Conservation (phyloP, 768 basidiomycete genomes). For the Collybiopsis confluens region DNA sequence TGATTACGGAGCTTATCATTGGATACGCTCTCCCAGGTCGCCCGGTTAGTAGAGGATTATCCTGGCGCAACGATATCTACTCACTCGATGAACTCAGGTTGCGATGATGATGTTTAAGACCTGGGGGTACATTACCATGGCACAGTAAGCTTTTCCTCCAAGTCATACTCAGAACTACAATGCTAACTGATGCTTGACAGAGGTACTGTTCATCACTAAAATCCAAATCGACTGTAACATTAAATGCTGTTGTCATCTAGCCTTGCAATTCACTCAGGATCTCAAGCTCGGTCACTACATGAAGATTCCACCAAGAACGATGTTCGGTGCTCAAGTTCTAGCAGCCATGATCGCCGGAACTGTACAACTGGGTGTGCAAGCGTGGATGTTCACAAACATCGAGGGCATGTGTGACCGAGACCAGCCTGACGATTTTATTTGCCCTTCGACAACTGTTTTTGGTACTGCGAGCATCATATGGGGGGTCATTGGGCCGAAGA, state of each 20-base stretch:
- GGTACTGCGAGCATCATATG: constrained; percentile 77
- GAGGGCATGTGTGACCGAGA: constrained; percentile 48
- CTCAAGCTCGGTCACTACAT: constrained; percentile 80
- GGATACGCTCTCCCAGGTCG: constrained; percentile 77
- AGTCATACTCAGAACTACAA: not conserved
- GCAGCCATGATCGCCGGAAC: constrained; percentile 68
- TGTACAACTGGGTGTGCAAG: constrained; percentile 70
- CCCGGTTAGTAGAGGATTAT: constrained; percentile 25
- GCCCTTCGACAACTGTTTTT: constrained; percentile 68
- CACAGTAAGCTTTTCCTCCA: constrained; percentile 29
- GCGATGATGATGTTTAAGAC: constrained; percentile 90
- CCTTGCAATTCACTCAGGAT: constrained; percentile 53
- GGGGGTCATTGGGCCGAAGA: constrained; percentile 76
- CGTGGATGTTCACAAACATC: constrained; percentile 65
- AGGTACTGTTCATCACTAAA: too few species aligned
- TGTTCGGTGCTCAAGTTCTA: constrained; percentile 70
- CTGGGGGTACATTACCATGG: constrained; percentile 70
- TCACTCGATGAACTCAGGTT: constrained; percentile 20
- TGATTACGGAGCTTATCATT: constrained; percentile 78
- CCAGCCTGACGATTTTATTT: constrained; percentile 64
- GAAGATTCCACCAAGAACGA: constrained; percentile 70
- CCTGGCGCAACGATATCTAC: not conserved
- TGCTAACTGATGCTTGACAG: not conserved
- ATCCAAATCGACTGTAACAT: not conserved
- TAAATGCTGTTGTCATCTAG: not conserved